Evolutionary conservation across 2,329 filamentous ascomycete species (phyloP), one percentile per base, ranked within the genome.

Genomic region (Neopestalotiopsis rosae): DNA sequence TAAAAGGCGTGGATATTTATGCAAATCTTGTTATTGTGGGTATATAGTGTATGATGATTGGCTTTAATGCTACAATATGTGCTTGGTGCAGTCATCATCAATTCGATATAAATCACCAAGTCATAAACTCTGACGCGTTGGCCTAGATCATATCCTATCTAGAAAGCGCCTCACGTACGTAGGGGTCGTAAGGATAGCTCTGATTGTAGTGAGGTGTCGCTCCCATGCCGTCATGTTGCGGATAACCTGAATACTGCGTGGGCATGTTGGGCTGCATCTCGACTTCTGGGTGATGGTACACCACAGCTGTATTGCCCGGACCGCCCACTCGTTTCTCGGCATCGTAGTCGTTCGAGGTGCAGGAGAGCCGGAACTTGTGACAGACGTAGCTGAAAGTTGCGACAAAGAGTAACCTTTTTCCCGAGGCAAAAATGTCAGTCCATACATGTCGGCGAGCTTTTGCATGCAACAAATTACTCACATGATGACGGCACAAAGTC

Each of bases 401-500:
- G 40, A 78, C 70, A 71, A 77, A 78, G 62, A 79, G 74, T 7
- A 79, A 68, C 71, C 66, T 67, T 4, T 34, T 49, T 9, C 14
- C 7, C 6, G 17, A 20, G 12, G 32, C 7, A 28, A 49, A 20
- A 40, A 2, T 9, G 24, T 59, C 57, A 34, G 57, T 62, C 14
- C 17, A 38, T 6, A 14, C 7, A 6, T 5, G n/a, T 20, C 5
- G 59, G 32, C 12, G 1, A 20, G 9, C 10, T 40, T 12, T 10
- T 61, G 61, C n/a, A 28, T 61, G 61, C n/a, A 28, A 20, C 24
- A 59, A 24, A 3, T 13, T 12, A 63, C 66, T 62, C n/a, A 63
- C 66, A 79, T 74, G 62, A 72, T 66, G 67, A 86, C 68, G 17
- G 84, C 84, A 28, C 82, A 82, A 1, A 86, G 61, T 9, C 82